Conservation (phyloP, 2,329 filamentous ascomycete genomes). For the Helminthosporium solani region DNA sequence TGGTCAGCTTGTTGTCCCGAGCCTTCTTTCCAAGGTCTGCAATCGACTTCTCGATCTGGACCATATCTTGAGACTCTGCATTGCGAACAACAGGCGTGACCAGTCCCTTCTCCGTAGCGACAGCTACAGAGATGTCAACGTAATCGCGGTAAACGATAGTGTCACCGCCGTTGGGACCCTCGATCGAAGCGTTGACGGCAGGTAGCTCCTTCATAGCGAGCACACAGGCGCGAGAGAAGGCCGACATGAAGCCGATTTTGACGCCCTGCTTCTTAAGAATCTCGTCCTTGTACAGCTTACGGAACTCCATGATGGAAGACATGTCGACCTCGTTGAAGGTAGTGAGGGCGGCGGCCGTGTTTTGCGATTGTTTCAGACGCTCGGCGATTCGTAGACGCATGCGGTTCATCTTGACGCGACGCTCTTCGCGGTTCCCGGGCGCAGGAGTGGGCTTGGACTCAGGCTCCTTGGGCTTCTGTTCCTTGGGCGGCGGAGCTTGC, state of each 20-base stretch:
- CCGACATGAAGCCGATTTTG: constrained; percentile 99
- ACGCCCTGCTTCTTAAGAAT: constrained; percentile 93
- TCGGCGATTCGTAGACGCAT: constrained; percentile 98
- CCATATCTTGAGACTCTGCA: constrained; percentile 80
- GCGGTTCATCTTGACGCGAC: constrained; percentile 98
- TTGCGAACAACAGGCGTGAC: constrained; percentile 97
- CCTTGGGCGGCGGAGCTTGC: constrained; percentile 21
- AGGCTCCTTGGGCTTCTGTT: constrained; percentile 39
- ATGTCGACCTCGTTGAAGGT: constrained; percentile 99
- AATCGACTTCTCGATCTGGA: constrained; percentile 87
- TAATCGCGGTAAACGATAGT: constrained; percentile 98
- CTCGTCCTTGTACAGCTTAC: constrained; percentile 96
- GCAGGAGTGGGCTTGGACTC: constrained; percentile 39
- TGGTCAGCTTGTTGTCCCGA: constrained; percentile 92
- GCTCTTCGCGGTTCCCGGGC: constrained; percentile 79
- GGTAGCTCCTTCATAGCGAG: constrained; percentile 95
- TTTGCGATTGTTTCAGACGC: constrained; percentile 98
- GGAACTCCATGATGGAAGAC: constrained; percentile 95
- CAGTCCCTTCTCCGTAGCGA: constrained; percentile 95
- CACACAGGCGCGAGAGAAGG: constrained; percentile 86
- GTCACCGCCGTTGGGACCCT: constrained; percentile 90
- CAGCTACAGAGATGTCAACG: constrained; percentile 95
- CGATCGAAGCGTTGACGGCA: constrained; percentile 92
- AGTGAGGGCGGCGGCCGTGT: constrained; percentile 93
- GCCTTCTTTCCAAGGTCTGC: constrained; percentile 97